phyloP scores from a whole-genome alignment of 495 filamentous ascomycete genomes.

The Articulospora tetracladia region DNA sequence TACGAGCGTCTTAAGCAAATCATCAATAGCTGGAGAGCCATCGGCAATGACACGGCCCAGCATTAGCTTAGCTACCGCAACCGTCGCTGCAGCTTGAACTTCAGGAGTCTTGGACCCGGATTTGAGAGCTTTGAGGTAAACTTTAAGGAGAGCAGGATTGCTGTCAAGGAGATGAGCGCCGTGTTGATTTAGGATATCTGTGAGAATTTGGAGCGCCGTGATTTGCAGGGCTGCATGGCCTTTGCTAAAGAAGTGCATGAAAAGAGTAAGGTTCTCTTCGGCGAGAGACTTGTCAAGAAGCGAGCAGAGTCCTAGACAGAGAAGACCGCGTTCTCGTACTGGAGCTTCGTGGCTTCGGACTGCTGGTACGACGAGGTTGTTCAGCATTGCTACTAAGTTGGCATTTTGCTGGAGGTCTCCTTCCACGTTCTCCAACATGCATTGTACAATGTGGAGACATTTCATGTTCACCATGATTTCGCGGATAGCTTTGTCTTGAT shows the following conservation, averaged over 20 bases:
- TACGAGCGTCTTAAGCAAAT: constrained; percentile 78
- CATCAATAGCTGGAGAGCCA: constrained; percentile 45
- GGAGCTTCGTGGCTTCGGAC: constrained; percentile 90
- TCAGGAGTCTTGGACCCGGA: constrained; percentile 60
- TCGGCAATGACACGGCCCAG: constrained; percentile 66
- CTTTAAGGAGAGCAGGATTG: constrained; percentile 64
- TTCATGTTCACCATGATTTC: constrained; percentile 98
- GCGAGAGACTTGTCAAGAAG: constrained; percentile 88
- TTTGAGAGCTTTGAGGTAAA: constrained; percentile 73
- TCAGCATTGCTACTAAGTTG: constrained; percentile 88
- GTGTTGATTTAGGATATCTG: constrained; percentile 86
- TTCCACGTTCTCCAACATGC: constrained; percentile 89
- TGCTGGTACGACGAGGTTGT: constrained; percentile 93
- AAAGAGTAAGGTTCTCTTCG: constrained; percentile 87
- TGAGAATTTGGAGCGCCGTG: constrained; percentile 86
- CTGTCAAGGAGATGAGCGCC: constrained; percentile 64
- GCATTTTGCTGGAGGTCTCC: constrained; percentile 81
- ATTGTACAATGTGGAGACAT: constrained; percentile 94
- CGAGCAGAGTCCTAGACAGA: constrained; percentile 86
- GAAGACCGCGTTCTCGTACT: constrained; percentile 82
- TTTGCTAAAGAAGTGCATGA: constrained; percentile 93
- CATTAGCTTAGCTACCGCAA: constrained; percentile 80
- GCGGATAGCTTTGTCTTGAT: constrained; percentile 73
- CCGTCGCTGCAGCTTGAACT: constrained; percentile 78
- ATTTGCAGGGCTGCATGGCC: constrained; percentile 86